These are phyloP conservation scores for Fagopyrum homotropicum DNA, from an alignment of 148 eudicot species.

Conservation along the genomic window DNA sequence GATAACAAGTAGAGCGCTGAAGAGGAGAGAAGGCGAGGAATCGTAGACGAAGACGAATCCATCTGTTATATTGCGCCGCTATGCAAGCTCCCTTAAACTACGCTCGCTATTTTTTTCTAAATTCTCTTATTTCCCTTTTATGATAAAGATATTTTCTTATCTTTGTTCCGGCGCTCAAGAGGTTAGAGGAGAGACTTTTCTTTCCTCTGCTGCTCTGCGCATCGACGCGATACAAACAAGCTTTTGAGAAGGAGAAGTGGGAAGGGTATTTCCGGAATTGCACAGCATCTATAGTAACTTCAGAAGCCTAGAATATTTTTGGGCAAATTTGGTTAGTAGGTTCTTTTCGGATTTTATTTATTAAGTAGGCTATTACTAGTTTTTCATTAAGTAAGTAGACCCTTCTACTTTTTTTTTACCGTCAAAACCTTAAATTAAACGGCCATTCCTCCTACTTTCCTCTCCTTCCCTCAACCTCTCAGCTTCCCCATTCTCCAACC, in stretches of 20 bases:
- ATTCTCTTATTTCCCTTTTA: background rate
- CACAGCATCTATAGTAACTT: background rate
- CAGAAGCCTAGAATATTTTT: no score
- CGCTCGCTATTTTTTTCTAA: conserved; percentile 11
- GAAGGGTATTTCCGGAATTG: conserved; percentile 1
- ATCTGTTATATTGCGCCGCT: conserved; percentile 23
- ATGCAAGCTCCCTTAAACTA: conserved; percentile 16
- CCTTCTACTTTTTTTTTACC: no score
- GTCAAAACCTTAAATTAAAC: no score
- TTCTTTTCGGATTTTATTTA: no score
- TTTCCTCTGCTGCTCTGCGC: background rate
- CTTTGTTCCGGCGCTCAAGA: background rate
- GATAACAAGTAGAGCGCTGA: conserved; percentile 31
- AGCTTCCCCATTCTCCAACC: no score
- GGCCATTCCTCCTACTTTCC: no score
- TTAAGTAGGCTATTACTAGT: no score
- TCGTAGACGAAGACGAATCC: conserved; percentile 29
- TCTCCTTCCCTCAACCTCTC: no score
- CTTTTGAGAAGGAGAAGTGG: conserved; percentile 8
- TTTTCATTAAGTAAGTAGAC: no score
- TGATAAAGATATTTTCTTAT: background rate
- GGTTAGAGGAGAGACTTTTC: background rate
- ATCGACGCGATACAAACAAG: background rate
- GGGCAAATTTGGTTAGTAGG: no score
- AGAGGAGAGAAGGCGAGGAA: conserved; percentile 27